phyloP scores from a whole-genome alignment of 2,329 filamentous ascomycete genomes.

The Nemania sp. region DNA sequence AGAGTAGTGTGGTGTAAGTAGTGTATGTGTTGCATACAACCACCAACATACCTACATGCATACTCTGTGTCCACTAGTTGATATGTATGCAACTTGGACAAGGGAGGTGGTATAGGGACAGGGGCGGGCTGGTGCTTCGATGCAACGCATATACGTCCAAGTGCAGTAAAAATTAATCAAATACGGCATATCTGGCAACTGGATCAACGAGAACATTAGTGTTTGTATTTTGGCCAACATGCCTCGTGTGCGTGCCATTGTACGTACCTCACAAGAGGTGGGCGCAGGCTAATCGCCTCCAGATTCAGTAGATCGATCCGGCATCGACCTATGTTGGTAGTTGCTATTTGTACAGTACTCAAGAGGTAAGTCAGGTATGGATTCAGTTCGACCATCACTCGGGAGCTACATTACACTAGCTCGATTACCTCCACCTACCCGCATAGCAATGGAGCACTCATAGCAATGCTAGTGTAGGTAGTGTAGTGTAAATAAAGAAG shows the following conservation, averaged over 20 bases:
- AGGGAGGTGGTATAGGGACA: slow-evolving; percentile 1
- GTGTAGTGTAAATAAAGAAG: no score
- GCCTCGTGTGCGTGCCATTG: slow-evolving; percentile 4
- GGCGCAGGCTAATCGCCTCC: no score
- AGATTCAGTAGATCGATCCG: no score
- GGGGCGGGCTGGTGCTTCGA: slow-evolving; percentile 1
- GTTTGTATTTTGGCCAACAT: slow-evolving; percentile 6
- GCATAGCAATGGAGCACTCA: no score
- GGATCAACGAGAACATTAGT: neutral
- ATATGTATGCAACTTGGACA: slow-evolving; percentile 5
- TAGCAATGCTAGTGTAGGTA: no score
- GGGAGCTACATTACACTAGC: no score
- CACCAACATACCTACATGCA: neutral
- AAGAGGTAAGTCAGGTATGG: no score
- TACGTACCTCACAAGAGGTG: no score
- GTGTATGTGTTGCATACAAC: neutral
- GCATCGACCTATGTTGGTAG: neutral
- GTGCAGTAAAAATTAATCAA: slow-evolving; percentile 2
- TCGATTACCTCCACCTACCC: no score
- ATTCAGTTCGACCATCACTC: no score
- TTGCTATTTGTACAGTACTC: no score
- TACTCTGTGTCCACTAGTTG: neutral
- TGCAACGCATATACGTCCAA: neutral
- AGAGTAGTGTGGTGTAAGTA: no score
- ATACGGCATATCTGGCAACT: neutral